Base-by-base conservation (phyloP, 2,329 filamentous ascomycete species). In the Fusarium sp. region DNA sequence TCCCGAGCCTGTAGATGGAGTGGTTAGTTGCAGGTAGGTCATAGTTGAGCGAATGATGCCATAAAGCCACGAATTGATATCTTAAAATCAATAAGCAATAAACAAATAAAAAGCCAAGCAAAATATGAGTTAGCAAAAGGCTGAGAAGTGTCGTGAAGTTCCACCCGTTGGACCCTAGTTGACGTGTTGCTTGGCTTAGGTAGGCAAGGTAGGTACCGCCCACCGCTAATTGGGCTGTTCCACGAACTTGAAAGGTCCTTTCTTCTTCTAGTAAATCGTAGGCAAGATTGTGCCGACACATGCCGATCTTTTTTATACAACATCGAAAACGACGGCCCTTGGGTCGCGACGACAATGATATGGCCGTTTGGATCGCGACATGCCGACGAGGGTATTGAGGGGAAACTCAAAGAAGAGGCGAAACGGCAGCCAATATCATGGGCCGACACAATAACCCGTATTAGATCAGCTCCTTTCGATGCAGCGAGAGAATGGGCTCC, bases 401-500 rank as follows among this genome's bases (percentile, higher is more conserved):
- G 49, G 29, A 62, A 67, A 40, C 47, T 71, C 42, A 27, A 55
- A 23, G 54, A 70, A 27, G 69, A 71, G 40, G 50, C 59, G 18
- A 68, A 74, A 57, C 73, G 70, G 51, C 66, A 67, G 40, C 59
- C 75, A 13, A 67, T 79, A 29, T 78, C 78, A 27, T 84, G 82
- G 82, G 66, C 76, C 45, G 75, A 80, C 39, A 76, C 79, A 10
- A 71, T 84, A 37, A 64, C 70, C 27, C 69, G 63, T 14, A 35
- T 66, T 48, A 73, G 74, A 37, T 59, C 66, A 9, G 72, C 74
- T 31, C 75, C 71, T 23, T 72, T 80, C n/a, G 67, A 66, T 41
- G 77, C 78, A 13, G 78, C 78, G 40, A 78, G 78, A 62, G 74
- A 79, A 59, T 81, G 80, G 80, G 78, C 76, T 39, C 80, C 80